These are phyloP conservation scores for Ceratobasidium sp. DNA, from an alignment of 1,284 basidiomycete species.

Conservation along the genomic window DNA sequence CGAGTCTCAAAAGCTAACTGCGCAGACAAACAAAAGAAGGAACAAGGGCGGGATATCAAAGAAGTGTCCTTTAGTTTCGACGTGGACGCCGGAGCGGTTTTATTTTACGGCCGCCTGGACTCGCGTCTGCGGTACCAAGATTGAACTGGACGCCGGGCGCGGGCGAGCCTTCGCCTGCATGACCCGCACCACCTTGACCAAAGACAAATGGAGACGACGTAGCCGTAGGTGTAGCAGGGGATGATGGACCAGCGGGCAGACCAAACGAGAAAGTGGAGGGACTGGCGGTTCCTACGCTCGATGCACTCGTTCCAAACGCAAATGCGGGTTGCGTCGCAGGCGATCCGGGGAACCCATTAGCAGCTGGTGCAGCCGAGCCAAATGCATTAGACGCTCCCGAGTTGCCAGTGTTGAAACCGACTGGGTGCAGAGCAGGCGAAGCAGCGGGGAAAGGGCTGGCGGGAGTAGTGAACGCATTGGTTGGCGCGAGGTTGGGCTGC, in stretches of 20 bases:
- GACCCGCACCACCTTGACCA: not conserved
- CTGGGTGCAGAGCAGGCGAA: not conserved
- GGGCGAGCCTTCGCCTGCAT: constrained; percentile 19
- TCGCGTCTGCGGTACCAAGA: constrained; percentile 36
- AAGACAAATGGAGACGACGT: constrained; percentile 26
- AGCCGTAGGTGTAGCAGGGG: constrained; percentile 19
- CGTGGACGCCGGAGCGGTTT: constrained; percentile 39
- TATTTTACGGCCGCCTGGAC: constrained; percentile 39
- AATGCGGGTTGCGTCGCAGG: constrained; percentile 27
- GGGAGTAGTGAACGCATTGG: constrained; percentile 27
- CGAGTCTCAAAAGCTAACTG: constrained; percentile 23
- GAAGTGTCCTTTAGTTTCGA: constrained; percentile 38
- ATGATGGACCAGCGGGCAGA: constrained; percentile 1
- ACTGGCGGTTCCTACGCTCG: constrained; percentile 14
- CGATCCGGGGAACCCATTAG: constrained; percentile 28
- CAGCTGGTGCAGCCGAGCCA: constrained; percentile 9
- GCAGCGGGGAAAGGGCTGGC: constrained; percentile 33
- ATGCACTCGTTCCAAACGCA: constrained; percentile 10
- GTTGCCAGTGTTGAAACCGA: constrained; percentile 14
- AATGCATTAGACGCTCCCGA: constrained; percentile 27
- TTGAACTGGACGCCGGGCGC: constrained; percentile 34
- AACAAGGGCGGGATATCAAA: constrained; percentile 15
- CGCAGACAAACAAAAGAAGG: constrained; percentile 7
- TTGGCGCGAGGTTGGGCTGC: constrained; percentile 20
- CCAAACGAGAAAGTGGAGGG: constrained; percentile 32